A percentile compares a stretch with the other conserved stretches of the same genome.
Conservation (phyloP, 2,329 filamentous ascomycete species). For the Geosmithia morbida region DNA sequence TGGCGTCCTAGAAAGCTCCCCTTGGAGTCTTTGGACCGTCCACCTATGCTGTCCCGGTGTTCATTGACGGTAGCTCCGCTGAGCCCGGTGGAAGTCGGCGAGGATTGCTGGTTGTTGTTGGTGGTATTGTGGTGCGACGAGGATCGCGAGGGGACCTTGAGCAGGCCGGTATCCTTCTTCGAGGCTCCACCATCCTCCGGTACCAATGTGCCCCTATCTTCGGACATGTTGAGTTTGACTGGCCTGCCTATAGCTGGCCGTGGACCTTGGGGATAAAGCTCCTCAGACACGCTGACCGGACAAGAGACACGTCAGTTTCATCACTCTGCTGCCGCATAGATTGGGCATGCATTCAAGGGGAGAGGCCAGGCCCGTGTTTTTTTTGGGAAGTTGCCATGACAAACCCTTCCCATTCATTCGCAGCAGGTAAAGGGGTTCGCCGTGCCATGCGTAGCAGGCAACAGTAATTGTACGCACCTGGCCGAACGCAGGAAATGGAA, state of each 20-base stretch:
- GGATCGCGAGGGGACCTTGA: conserved; percentile 47
- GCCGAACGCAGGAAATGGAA: not conserved
- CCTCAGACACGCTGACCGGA: not conserved
- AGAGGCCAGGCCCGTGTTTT: not conserved
- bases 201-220: conserved; percentile 24
- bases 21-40: conserved; percentile 51
- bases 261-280: not conserved
- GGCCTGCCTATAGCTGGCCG: not conserved
- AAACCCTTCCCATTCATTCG: not conserved
- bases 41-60: conserved; percentile 45
- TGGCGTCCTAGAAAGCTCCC: conserved; percentile 47
- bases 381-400: not conserved
- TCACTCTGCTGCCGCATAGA: not conserved
- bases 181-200: conserved; percentile 24
- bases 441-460: not conserved
- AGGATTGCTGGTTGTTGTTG: conserved; percentile 38
- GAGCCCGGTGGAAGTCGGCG: conserved; percentile 42
- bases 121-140: conserved; percentile 24
- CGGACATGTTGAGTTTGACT: conserved; percentile 20
- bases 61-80: conserved; percentile 46
- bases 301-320: not conserved
- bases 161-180: conserved; percentile 36
- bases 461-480: not conserved
- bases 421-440: not conserved
- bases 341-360: not conserved